Evolutionary conservation across 306 rosid genomes (phyloP), one percentile per base, ranked within the genome.

Genomic region (Trifolium subterraneum): DNA sequence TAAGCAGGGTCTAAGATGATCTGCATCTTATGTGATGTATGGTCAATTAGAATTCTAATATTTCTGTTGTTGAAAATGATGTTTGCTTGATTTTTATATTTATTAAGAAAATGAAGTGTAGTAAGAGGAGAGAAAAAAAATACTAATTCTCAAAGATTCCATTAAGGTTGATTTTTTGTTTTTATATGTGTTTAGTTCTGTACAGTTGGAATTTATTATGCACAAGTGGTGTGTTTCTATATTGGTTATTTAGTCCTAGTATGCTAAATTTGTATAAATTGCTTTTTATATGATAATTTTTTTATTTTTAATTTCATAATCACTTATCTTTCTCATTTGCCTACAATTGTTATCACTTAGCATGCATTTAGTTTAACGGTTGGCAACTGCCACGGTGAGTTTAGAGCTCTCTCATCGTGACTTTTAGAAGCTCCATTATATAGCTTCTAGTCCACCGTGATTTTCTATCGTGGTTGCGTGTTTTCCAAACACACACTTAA

Each of bases 21-120:
- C 44, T 47, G 64, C 64, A 50, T 29, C 59, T 71, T 55, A 18
- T 68, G 11, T 81, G 73, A 36, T 65, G 64, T 78, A 20, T 68
- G 75, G 25, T 68, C 33, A 68, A 55, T 64, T 44, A 27, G 50
- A 68, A 31, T 59, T 72, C n/a, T n/a, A n/a, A 70, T 68, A 73
- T 62, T 71, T 55, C 48, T 72, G 44, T 39, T 70, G 31, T n/a
- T 29, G 23, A 69, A 45, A 35, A 29, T 75, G 23, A 54, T 61
- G 67, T 31, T 52, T 59, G 68, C 20, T 60, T 77, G 44, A 71
- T 58, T 74, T 39, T 36, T 36, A 31, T 29, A 74, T 36, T 50
- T 64, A 42, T 68, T 74, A 62, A 70, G 61, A 70, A 77, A 70
- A 64, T 15, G 2, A 25, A 36, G 63, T n/a, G 16, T 41, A 41